Evolutionary conservation across 371 early-diverging fungal genomes (phyloP), one percentile per base, ranked within the genome.

Genomic region (Mortierella sp.): DNA sequence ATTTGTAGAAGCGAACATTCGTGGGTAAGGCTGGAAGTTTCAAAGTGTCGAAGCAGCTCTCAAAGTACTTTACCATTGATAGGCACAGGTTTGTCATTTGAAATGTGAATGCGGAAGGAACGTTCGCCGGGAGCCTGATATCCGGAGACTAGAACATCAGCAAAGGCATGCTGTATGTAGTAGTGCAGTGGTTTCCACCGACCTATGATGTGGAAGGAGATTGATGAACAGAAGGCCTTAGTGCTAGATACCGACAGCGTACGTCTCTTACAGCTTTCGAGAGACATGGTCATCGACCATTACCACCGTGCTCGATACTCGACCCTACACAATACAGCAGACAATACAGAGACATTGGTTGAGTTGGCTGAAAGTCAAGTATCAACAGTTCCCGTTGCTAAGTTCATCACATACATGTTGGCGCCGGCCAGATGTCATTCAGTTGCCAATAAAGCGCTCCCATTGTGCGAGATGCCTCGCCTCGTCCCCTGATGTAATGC

Each of bases 391-490:
- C n/a, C n/a, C n/a, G n/a, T 39, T 8, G 39, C 39, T 8, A 10
- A 39, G 39, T 39, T 39, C 39, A 7, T 9, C 17, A 43, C 45
- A 43, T 73, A 73, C 74, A 74, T 22, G 76, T 74, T 1, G 76
- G 68, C 22, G 60, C 68, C 0, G 76, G 76, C 76, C 76, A 74
- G 0, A 74, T 74, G n/a, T 74, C 76, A 39, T 74, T 74, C 16
- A 67, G 53, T 47, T 74, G 76, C 76, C 76, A 74, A 52, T 74
- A 74, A 21, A 74, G 61, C 2, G 76, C 68, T 1, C 76, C 76
- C 76, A 74, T 74, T 12, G 76, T 74, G 7, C 27, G 47, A 19
- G 41, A 58, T 0, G 41, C 25, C 16, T 28, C 25, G 1, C 61
- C 51, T 8, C 63, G 63, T 3, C 64, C 60, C 21, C 76, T 53